Conservation (phyloP, 2,329 filamentous ascomycete genomes). For the Fonsecaea erecta region DNA sequence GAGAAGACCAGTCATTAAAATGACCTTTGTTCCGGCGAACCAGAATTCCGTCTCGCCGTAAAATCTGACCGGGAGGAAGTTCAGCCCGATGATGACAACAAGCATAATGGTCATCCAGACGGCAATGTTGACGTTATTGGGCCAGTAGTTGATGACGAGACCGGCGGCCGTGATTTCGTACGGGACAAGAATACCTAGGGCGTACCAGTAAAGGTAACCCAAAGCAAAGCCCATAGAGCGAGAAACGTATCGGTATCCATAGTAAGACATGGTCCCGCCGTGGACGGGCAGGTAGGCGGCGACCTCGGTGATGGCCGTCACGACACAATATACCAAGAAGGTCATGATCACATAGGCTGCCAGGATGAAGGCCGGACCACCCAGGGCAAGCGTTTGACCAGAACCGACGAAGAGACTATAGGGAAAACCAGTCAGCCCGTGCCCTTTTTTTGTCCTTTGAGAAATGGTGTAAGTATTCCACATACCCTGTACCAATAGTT, state of each 20-base stretch:
- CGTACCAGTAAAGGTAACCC: conserved; percentile 56
- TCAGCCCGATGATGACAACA: conserved; percentile 59
- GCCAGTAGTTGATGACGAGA: conserved; percentile 69
- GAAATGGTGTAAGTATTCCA: neutral
- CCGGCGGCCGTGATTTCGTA: conserved; percentile 69
- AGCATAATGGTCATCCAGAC: conserved; percentile 63
- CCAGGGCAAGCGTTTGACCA: conserved; percentile 30
- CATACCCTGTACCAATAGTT: conserved; percentile 36
- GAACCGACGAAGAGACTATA: conserved; percentile 36
- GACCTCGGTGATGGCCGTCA: conserved; percentile 53
- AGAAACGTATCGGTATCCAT: conserved; percentile 50
- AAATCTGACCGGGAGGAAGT: conserved; percentile 54
- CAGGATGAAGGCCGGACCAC: conserved; percentile 38
- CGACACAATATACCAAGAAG: conserved; percentile 51
- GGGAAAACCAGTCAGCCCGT: conserved; percentile 2
- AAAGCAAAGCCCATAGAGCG: conserved; percentile 50
- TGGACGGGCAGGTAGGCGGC: conserved; percentile 51
- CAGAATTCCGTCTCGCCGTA: conserved; percentile 62
- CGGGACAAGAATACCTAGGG: conserved; percentile 52
- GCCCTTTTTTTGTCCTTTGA: too few relatives aligned
- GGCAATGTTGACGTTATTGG: conserved; percentile 48
- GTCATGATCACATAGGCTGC: conserved; percentile 45
- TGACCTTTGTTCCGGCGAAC: conserved; percentile 58
- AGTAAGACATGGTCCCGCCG: conserved; percentile 51
- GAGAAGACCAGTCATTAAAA: conserved; percentile 58